These are phyloP conservation scores for Nicotiana tomentosiformis DNA, from an alignment of 257 asterid genomes.

Conservation along the genomic window DNA sequence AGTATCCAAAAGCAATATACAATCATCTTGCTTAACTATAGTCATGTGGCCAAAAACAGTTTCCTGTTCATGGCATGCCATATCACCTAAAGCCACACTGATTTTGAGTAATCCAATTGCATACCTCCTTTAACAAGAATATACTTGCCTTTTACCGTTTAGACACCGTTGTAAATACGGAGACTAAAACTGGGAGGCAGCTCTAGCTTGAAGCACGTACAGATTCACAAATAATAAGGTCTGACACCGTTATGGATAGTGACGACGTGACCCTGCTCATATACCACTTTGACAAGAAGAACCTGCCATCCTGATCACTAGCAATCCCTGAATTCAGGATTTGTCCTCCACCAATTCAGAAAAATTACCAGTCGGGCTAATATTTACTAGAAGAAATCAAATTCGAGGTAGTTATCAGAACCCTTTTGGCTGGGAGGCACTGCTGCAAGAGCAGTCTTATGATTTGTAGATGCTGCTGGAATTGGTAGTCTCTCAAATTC, in stretches of 20 bases:
- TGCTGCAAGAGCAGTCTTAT: conserved; percentile 15
- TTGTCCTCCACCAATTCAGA: conserved; percentile 3
- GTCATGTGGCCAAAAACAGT: background rate
- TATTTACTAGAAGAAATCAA: conserved; percentile 37
- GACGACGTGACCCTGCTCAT: background rate
- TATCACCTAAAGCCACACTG: background rate
- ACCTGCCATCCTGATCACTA: conserved; percentile 12
- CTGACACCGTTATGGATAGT: background rate
- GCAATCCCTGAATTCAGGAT: conserved; percentile 1
- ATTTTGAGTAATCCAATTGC: background rate
- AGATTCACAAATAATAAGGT: background rate
- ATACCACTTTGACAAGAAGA: background rate
- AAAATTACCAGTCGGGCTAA: background rate
- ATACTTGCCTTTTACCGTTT: background rate
- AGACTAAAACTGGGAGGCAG: background rate
- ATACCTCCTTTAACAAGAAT: background rate
- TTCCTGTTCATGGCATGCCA: conserved; percentile 5
- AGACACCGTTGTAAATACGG: background rate
- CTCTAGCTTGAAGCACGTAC: background rate
- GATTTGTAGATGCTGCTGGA: conserved; percentile 19
- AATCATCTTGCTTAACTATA: background rate
- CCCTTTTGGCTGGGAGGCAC: conserved; percentile 19
- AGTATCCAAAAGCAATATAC: conserved; percentile 8
- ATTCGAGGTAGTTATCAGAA: conserved; percentile 32
- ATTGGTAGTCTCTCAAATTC: conserved; percentile 19